Evolutionary conservation across 768 basidiomycete genomes (phyloP), one percentile per base, ranked within the genome.

Genomic region (Boletus fagicola): DNA sequence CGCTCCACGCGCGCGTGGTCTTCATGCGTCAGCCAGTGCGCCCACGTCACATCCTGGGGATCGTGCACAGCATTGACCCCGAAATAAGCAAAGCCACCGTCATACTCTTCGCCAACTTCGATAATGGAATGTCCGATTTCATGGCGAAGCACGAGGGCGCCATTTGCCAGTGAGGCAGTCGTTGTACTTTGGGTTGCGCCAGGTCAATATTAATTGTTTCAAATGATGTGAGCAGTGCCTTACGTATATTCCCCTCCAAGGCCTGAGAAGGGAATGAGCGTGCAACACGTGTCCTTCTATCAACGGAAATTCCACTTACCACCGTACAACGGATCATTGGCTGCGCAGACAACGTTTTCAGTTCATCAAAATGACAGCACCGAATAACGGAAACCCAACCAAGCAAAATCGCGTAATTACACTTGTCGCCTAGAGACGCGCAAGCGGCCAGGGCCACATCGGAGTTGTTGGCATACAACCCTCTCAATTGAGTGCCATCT

Each of bases 81-180:
- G 62, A 79, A 88, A 69, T 92, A 92, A 4, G 77, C 85, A 58
- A 71, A 83, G 5, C 88, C 90, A 13, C 89, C 90, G 61, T 92
- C 90, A 65, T 92, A 91, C 72, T 91, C 90, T 72, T 92, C 90
- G 5, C 90, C 90, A 20, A 90, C 85, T 8, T 82, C 74, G 62
- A 91, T 88, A 48, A 91, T 82, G 24, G 87, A 89, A 71, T 92
- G 90, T 0, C 90, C 90, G 1, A 91, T 81, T 69, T 91, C 90
- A 64, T 90, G 90, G 7, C 88, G 81, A 31, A 92, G 78, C 7
- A 91, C 87, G 20, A 88, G 78, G 18, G 88, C 81, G 0, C 90
- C 89, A 53, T 91, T 92, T 13, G 83, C 77, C 20, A 82, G 70
- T 1, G 90, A 92, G 1, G 89, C 82, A 11, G 90, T 92, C 54